Evolutionary conservation across 257 asterid genomes (phyloP), one percentile per base, ranked within the genome.

Genomic region (Solanum paucissectum): DNA sequence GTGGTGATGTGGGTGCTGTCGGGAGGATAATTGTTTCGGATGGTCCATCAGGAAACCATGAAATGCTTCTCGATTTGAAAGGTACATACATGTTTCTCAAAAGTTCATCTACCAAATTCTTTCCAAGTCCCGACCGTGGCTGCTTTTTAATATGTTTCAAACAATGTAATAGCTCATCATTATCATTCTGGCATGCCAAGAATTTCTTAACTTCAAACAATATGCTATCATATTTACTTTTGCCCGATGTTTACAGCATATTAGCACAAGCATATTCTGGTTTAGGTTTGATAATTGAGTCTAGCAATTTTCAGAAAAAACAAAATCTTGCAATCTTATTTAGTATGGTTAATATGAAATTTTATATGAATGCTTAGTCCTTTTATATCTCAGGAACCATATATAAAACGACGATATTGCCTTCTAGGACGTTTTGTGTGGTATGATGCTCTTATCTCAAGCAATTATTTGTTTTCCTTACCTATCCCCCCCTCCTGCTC

Each of bases 371-470:
- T 6, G 7, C 69, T 79, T 81, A 44, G 29, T 86, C 89, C 86
- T 87, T 49, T 83, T 62, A 60, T 42, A 52, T 88, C 90, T 62
- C 96, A 96, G 98, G 98, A 90, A 96, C 98, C 87, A 91, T 94
- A 68, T 95, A 96, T 92, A 91, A 88, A 93, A 96, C 98, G 38
- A 94, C 93, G 38, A 94, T 95, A 87, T 93, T 94, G 83, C 98
- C 99, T 90, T 96, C 98, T 87, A 91, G 95, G 93, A 95, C 98
- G 68, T 96, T 96, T 93, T 96, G 98, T 89, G 99, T 96, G 98
- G 99, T 96, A 94, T 73, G 83, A 27, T 62, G 12, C 44, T 83
- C 84, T 77, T 36, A 16, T 79, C 68, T 86, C 83, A 20, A 73
- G 27, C 88, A 46, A 46, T 81, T 46, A 46, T 73, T 34, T 2